Evolutionary conservation across 768 basidiomycete species (phyloP).

Genomic region (Trametes villosa): DNA sequence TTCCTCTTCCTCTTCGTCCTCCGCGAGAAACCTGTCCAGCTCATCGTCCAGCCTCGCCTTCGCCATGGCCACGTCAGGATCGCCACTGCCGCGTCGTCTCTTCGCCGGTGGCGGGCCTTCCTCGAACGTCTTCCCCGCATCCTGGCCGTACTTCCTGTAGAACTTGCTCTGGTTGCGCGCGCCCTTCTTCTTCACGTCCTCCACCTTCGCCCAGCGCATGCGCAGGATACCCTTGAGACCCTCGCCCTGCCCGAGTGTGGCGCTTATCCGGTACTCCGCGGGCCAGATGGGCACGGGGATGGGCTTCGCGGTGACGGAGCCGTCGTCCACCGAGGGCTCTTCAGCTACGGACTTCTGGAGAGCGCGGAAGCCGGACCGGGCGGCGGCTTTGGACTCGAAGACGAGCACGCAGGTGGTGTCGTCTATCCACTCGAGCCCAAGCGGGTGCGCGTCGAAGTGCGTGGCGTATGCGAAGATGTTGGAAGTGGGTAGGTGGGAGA

Average conservation of each 20-base stretch:
- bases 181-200: constrained; percentile 80
- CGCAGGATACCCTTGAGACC: constrained; percentile 67
- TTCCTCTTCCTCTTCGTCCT: constrained; percentile 36
- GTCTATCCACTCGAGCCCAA: constrained; percentile 86
- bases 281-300: constrained; percentile 81
- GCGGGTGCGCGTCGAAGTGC: constrained; percentile 73
- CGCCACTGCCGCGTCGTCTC: constrained; percentile 40
- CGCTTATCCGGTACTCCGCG: constrained; percentile 75
- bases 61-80: constrained; percentile 40
- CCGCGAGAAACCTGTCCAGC: constrained; percentile 68
- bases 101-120: constrained; percentile 37
- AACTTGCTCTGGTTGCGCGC: constrained; percentile 76
- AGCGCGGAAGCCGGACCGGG: constrained; percentile 52
- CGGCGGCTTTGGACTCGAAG: constrained; percentile 59
- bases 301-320: constrained; percentile 64
- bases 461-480: constrained; percentile 83
- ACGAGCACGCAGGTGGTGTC: constrained; percentile 83
- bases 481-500: constrained; percentile 73
- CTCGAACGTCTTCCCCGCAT: constrained; percentile 59
- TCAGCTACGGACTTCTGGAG: constrained; percentile 59
- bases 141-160: constrained; percentile 72
- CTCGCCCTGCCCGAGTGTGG: constrained; percentile 68
- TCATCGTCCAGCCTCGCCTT: constrained; percentile 63
- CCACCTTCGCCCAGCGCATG: constrained; percentile 76
- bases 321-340: constrained; percentile 54